A percentile compares a stretch with the other conserved stretches of the same genome.
phyloP scores from a whole-genome alignment of 2,329 filamentous ascomycete species.

The Achaetomium macrosporum region DNA sequence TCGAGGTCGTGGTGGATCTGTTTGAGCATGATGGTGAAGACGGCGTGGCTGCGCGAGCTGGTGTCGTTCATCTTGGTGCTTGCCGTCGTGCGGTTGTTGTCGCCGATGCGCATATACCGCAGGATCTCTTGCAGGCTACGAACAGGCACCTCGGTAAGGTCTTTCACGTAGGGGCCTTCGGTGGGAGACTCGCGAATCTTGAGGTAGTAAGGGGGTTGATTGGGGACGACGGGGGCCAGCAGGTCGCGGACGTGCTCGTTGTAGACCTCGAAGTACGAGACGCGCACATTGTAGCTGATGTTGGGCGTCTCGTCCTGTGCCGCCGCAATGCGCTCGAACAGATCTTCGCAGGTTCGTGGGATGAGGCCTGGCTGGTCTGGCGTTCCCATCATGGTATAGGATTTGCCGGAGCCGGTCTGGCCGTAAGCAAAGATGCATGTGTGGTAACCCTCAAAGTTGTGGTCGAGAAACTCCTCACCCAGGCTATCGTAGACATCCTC shows the following conservation, averaged over 20 bases:
- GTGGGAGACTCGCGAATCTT: conserved; percentile 95
- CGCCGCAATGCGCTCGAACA: conserved; percentile 87
- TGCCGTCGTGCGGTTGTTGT: conserved; percentile 79
- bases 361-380: conserved; percentile 84
- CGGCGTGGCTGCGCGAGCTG: conserved; percentile 89
- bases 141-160: conserved; percentile 88
- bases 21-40: conserved; percentile 96
- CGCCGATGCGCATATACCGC: conserved; percentile 84
- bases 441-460: conserved; percentile 99
- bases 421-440: conserved; percentile 99
- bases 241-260: conserved; percentile 98
- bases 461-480: conserved; percentile 94
- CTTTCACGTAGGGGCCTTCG: conserved; percentile 95
- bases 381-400: conserved; percentile 96
- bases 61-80: conserved; percentile 99
- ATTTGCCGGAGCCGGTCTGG: conserved; percentile 95
- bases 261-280: conserved; percentile 99
- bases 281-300: conserved; percentile 93
- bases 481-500: conserved; percentile 91
- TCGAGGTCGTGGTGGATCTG: conserved; percentile 97
- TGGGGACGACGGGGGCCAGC: conserved; percentile 64
- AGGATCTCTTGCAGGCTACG: conserved; percentile 82
- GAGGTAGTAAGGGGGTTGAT: conserved; percentile 79
- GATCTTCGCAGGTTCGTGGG: conserved; percentile 88
- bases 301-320: conserved; percentile 74